Evolutionary conservation across 148 eudicot species (phyloP).

Genomic region (Rhododendron vialii): DNA sequence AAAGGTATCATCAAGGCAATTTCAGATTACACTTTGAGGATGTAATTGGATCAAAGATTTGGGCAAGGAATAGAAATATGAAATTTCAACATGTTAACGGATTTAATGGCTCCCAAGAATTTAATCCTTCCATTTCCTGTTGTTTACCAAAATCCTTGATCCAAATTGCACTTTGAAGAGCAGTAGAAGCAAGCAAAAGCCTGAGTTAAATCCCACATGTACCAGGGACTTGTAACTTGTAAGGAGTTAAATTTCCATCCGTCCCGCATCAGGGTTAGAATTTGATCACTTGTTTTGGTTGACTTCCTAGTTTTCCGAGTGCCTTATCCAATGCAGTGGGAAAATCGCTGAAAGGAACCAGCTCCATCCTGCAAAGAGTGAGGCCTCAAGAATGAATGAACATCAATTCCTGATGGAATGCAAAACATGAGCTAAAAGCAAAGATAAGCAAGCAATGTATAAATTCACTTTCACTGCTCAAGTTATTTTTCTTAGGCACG

Average conservation of each 20-base stretch:
- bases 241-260: background rate
- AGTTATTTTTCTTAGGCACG: background rate
- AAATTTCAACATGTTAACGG: background rate
- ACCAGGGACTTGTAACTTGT: background rate
- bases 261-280: conserved; percentile 23
- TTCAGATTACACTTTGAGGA: background rate
- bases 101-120: background rate
- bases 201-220: background rate
- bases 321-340: conserved; percentile 46
- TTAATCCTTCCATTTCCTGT: background rate
- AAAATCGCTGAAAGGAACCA: conserved; percentile 50
- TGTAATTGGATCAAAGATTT: background rate
- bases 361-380: conserved; percentile 54
- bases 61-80: background rate
- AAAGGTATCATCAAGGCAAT: background rate
- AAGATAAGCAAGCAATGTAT: background rate
- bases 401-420: background rate
- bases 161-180: background rate
- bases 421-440: background rate
- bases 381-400: background rate
- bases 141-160: background rate
- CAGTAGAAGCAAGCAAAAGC: background rate
- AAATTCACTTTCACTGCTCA: background rate
- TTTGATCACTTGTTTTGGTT: conserved; percentile 55
- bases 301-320: conserved; percentile 60